phyloP scores from a whole-genome alignment of 768 basidiomycete genomes.

The Amanita exitialis region DNA sequence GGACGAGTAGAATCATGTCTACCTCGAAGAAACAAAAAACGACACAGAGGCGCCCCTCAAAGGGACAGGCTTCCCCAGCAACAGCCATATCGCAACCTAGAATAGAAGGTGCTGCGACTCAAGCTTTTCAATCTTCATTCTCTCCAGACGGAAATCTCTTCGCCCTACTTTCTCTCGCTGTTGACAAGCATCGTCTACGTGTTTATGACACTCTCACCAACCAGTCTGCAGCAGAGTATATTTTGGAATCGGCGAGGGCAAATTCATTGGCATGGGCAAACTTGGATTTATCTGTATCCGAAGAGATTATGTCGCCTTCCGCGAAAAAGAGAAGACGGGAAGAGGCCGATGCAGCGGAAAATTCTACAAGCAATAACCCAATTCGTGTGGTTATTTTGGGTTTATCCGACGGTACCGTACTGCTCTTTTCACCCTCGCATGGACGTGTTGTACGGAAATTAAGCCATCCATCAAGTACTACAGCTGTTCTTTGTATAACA shows the following conservation, averaged over 20 bases:
- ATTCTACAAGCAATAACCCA: constrained; percentile 15
- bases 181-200: constrained; percentile 65
- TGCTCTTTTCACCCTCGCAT: constrained; percentile 54
- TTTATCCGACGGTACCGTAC: constrained; percentile 47
- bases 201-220: constrained; percentile 50
- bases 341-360: constrained; percentile 19
- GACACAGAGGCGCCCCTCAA: constrained; percentile 38
- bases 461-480: constrained; percentile 42
- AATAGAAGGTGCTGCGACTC: constrained; percentile 34
- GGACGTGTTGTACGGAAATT: constrained; percentile 45
- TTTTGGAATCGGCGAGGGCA: constrained; percentile 44
- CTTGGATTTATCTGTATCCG: constrained; percentile 20
- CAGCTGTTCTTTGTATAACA: constrained; percentile 41
- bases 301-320: constrained; percentile 20
- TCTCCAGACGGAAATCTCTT: constrained; percentile 47
- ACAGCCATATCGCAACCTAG: constrained; percentile 47
- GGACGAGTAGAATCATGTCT: constrained; percentile 19
- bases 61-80: constrained; percentile 41
- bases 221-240: constrained; percentile 47
- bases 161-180: constrained; percentile 50
- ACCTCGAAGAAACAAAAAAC: constrained; percentile 42
- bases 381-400: constrained; percentile 45
- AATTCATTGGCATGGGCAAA: constrained; percentile 43
- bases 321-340: constrained; percentile 49
- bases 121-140: constrained; percentile 43